Evolutionary conservation across 371 early-diverging fungal species (phyloP).

Genomic region (Mucor piriformis): DNA sequence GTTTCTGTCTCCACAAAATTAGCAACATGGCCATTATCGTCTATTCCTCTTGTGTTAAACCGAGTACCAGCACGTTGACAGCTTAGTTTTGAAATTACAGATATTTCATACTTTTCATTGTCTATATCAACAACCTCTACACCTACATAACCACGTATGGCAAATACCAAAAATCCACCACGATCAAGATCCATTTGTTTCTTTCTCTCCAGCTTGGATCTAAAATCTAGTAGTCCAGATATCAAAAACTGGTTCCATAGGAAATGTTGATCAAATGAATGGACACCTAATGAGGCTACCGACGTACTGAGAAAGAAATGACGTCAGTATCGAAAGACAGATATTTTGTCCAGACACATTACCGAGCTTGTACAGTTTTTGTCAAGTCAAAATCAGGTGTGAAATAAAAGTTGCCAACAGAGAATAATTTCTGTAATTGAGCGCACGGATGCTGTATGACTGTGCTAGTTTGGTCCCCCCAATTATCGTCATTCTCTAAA

Average conservation of each 20-base stretch:
- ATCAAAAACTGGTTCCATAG: constrained; percentile 91
- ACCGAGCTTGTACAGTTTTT: constrained; percentile 68
- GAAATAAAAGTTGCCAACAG: constrained; percentile 77
- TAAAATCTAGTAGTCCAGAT: constrained; percentile 74
- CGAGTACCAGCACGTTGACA: constrained; percentile 96
- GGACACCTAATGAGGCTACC: constrained; percentile 45
- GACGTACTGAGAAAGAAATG: constrained; percentile 35
- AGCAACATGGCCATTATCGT: constrained; percentile 96
- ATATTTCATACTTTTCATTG: constrained; percentile 56
- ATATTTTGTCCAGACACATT: constrained; percentile 8
- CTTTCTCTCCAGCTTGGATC: constrained; percentile 65
- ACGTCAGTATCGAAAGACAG: neutral
- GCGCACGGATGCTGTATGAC: constrained; percentile 63
- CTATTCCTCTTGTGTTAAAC: constrained; percentile 94
- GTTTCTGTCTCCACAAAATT: constrained; percentile 97
- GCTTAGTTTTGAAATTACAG: constrained; percentile 90
- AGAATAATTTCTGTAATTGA: constrained; percentile 66
- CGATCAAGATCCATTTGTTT: constrained; percentile 71
- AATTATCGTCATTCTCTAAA: constrained; percentile 28
- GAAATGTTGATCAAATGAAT: constrained; percentile 71
- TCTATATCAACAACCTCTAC: constrained; percentile 46
- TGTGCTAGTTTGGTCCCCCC: constrained; percentile 31
- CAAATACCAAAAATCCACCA: constrained; percentile 72
- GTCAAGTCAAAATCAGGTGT: constrained; percentile 78
- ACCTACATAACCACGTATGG: constrained; percentile 74